phyloP scores from a whole-genome alignment of 441 rosid species.

The Gossypium gossypioides region DNA sequence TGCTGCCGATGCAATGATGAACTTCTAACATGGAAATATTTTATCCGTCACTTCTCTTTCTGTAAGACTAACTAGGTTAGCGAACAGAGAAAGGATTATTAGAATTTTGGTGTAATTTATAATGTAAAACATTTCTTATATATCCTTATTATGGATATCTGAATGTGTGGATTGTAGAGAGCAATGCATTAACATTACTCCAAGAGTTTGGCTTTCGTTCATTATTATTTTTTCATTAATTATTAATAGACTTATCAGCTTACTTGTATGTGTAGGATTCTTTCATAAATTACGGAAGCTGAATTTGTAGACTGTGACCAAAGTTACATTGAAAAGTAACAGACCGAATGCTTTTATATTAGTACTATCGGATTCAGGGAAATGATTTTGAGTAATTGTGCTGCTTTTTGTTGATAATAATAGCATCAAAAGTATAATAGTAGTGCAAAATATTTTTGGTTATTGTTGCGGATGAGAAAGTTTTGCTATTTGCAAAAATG shows the following conservation, averaged over 20 bases:
- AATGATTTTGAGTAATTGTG: not conserved
- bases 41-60: not conserved
- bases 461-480: too few species aligned
- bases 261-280: not conserved
- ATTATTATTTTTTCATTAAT: not conserved
- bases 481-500: too few species aligned
- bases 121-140: not conserved
- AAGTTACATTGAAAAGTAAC: not conserved
- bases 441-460: not conserved
- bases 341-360: not conserved
- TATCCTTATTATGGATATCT: not conserved
- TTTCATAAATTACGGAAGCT: not conserved
- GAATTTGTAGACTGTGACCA: not conserved
- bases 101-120: not conserved
- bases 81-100: not conserved
- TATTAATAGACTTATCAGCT: not conserved
- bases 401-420: not conserved
- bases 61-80: conserved; percentile 5
- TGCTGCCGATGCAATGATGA: not conserved
- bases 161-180: not conserved
- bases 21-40: not conserved
- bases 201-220: not conserved
- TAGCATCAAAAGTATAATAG: not conserved
- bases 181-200: not conserved
- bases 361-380: not conserved